These are phyloP conservation scores for Pseudopithomyces maydicus DNA, from an alignment of 2,329 filamentous ascomycete species.

Conservation along the genomic window DNA sequence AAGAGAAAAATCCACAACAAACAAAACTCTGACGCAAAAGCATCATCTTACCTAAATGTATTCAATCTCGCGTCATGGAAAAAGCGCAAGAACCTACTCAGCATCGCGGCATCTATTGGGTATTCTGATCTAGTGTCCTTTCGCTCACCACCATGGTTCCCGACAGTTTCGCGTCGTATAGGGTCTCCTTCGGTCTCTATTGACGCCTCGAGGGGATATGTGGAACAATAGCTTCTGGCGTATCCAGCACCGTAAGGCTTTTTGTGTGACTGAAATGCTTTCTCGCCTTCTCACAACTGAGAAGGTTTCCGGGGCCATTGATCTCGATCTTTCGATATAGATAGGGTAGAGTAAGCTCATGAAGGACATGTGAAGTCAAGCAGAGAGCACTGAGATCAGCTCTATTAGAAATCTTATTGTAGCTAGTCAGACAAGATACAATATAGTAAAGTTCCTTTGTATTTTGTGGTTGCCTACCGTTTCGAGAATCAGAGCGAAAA, in stretches of 20 bases:
- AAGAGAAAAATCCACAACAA: too few species aligned
- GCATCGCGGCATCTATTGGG: too few species aligned
- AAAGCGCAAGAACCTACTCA: too few species aligned
- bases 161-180: too few species aligned
- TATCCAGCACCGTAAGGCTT: not conserved
- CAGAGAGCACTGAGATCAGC: not conserved
- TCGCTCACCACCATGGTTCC: too few species aligned
- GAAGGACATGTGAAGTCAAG: not conserved
- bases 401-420: not conserved
- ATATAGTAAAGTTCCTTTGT: not conserved
- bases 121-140: too few species aligned
- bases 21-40: too few species aligned
- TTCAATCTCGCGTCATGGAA: too few species aligned
- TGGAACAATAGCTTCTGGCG: not conserved
- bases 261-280: not conserved
- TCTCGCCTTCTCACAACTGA: not conserved
- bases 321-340: not conserved
- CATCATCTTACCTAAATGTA: too few species aligned
- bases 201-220: too few species aligned
- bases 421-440: not conserved
- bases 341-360: not conserved
- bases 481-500: not conserved
- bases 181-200: too few species aligned
- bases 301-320: not conserved
- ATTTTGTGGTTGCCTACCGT: not conserved